Conservation (phyloP, 176 grass and related monocot genomes). For the Tillandsia leiboldiana region DNA sequence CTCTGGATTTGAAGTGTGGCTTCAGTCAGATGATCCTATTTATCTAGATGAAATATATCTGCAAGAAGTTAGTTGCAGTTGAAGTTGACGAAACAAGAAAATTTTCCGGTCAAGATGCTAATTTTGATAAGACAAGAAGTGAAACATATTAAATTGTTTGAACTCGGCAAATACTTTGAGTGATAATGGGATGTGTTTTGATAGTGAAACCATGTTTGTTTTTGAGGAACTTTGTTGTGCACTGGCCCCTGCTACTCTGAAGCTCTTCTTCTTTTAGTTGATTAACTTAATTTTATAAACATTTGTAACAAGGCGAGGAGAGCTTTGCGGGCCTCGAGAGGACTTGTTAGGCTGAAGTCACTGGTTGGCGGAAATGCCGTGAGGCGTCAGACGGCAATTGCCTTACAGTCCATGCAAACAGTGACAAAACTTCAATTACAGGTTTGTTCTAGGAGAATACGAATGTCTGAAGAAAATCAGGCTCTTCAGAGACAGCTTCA, state of each 20-base stretch:
- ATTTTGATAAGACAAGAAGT: neutral
- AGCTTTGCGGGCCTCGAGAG: constrained; percentile 27
- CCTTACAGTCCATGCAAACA: constrained; percentile 53
- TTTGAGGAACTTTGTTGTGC: neutral
- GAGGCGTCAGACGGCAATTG: constrained; percentile 43
- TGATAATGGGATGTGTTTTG: no score
- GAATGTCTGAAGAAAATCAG: constrained; percentile 67
- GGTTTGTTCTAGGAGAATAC: constrained; percentile 49
- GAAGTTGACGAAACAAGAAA: neutral
- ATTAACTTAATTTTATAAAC: neutral
- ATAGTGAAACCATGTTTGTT: no score
- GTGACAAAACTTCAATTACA: constrained; percentile 70
- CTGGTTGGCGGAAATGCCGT: constrained; percentile 40
- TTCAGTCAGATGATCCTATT: no score
- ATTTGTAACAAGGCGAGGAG: constrained; percentile 37
- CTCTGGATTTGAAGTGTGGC: no score
- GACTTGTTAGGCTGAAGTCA: constrained; percentile 40
- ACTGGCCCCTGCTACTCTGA: neutral
- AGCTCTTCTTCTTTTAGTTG: neutral
- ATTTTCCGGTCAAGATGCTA: neutral
- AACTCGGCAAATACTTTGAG: no score
- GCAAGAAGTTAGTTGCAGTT: neutral
- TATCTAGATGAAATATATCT: no score
- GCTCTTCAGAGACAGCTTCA: constrained; percentile 42
- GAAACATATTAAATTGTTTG: no score